Conservation (phyloP, 2,329 filamentous ascomycete genomes). For the Hypoxylon sp. region DNA sequence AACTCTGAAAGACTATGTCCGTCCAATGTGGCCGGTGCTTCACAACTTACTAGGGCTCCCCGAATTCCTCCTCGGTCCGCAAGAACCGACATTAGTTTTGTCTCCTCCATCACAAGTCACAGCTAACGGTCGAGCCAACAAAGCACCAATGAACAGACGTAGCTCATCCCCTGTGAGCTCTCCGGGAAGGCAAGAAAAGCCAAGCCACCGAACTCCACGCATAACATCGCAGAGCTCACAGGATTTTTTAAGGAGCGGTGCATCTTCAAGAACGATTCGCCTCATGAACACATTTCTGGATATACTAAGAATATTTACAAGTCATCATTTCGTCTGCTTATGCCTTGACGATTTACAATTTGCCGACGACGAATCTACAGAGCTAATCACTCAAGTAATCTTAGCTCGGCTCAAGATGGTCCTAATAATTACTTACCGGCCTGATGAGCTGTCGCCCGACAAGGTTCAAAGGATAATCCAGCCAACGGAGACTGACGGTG, state of each 20-base stretch:
- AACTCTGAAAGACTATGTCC: constrained; percentile 72
- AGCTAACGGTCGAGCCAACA: constrained; percentile 53
- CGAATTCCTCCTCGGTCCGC: constrained; percentile 76
- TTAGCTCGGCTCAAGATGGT: constrained; percentile 84
- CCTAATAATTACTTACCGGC: constrained; percentile 82
- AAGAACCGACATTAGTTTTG: constrained; percentile 57
- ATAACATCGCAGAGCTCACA: constrained; percentile 67
- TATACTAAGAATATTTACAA: constrained; percentile 83
- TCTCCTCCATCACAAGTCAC: constrained; percentile 57
- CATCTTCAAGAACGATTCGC: constrained; percentile 75
- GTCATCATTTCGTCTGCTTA: constrained; percentile 89
- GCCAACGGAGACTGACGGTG: constrained; percentile 68
- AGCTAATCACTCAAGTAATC: constrained; percentile 86
- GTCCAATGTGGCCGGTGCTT: constrained; percentile 75
- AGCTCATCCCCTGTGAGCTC: constrained; percentile 66
- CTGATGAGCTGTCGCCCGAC: constrained; percentile 73
- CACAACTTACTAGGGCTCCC: constrained; percentile 74
- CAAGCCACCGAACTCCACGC: constrained; percentile 55
- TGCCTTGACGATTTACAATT: constrained; percentile 92
- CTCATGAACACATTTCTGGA: constrained; percentile 92
- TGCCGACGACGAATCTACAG: constrained; percentile 88
- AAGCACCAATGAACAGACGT: constrained; percentile 58
- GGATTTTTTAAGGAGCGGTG: constrained; percentile 71
- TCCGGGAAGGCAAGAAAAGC: constrained; percentile 53
- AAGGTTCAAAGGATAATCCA: constrained; percentile 69